Evolutionary conservation across 805 yeast species (phyloP), one percentile per base, ranked within the genome.

Genomic region (Schwanniomyces yamadae): DNA sequence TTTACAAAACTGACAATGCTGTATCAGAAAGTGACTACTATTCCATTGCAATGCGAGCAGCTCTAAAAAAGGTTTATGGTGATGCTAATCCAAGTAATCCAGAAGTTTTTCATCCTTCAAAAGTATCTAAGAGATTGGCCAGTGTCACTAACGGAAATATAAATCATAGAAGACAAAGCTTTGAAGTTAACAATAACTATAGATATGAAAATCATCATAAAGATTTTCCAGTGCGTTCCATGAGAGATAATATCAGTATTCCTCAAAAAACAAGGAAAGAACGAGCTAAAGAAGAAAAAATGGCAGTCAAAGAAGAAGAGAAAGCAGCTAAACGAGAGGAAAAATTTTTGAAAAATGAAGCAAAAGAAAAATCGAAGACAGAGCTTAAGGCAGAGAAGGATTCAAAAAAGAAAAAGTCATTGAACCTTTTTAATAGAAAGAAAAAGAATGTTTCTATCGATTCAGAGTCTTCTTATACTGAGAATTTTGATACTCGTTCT

Each of bases 11-110:
- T 15, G 34, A 39, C 15, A 32, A 27, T 20, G 12, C 23, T 23
- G 34, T 24, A 16, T 53, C 75, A 18, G 72, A 72, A 16, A 74
- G 69, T 26, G 82, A 78, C 42, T 62, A 78, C 66, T 80, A 79
- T 46, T 66, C 65, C 14, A 61, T 61, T 44, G 85, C 85, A 0
- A 62, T 72, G 41, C 73, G 72, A 43, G 72, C 74, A 10, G 85
- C 86, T 0, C 61, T 69, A 52, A 69, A 65, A 40, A 77, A 67
- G 39, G 84, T 80, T 1, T 78, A 78, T 48, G 82, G 81, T 5
- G 62, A 57, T 29, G 26, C 43, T 23, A 40, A 35, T 11, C 37
- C 45, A 18, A 21, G 7, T 27, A 3, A 26, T 10, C n/a, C n/a
- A n/a, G 31, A 31, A 7, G 27, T 15, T 17, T 23, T 11, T n/a